phyloP scores from a whole-genome alignment of 1,284 basidiomycete species.

The Jaminaea rosea region DNA sequence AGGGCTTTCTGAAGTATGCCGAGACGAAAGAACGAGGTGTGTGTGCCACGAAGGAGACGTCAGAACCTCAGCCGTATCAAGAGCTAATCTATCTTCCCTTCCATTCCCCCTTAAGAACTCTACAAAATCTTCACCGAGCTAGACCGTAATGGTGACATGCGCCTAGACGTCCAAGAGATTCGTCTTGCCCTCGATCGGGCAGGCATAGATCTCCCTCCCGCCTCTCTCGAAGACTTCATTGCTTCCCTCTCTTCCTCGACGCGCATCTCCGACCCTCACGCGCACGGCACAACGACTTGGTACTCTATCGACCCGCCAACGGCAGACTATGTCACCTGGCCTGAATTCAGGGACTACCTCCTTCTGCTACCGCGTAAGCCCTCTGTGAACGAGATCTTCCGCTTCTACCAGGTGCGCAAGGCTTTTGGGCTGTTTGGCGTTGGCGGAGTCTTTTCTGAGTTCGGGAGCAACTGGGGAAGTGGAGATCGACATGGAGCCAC shows the following conservation, averaged over 20 bases:
- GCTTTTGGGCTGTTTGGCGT: conserved; percentile 43
- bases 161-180: conserved; percentile 35
- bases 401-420: conserved; percentile 45
- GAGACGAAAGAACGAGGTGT: conserved; percentile 41
- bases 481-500: conserved; percentile 37
- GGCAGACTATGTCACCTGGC: conserved; percentile 38
- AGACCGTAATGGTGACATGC: conserved; percentile 41
- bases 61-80: background rate
- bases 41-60: background rate
- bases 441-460: conserved; percentile 44
- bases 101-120: conserved; percentile 16
- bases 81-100: background rate
- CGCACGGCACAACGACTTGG: background rate
- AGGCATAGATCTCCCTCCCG: conserved; percentile 33
- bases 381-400: conserved; percentile 40
- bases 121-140: conserved; percentile 43
- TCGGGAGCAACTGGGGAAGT: conserved; percentile 37
- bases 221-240: conserved; percentile 40
- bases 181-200: conserved; percentile 27
- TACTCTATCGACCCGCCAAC: too few species aligned
- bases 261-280: conserved; percentile 1
- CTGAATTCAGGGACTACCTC: conserved; percentile 45
- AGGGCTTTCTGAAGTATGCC: conserved; percentile 44
- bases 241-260: conserved; percentile 36
- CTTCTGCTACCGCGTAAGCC: conserved; percentile 42